phyloP scores from a whole-genome alignment of 192 early-diverging fungal species.

The Entomortierella beljakovae region DNA sequence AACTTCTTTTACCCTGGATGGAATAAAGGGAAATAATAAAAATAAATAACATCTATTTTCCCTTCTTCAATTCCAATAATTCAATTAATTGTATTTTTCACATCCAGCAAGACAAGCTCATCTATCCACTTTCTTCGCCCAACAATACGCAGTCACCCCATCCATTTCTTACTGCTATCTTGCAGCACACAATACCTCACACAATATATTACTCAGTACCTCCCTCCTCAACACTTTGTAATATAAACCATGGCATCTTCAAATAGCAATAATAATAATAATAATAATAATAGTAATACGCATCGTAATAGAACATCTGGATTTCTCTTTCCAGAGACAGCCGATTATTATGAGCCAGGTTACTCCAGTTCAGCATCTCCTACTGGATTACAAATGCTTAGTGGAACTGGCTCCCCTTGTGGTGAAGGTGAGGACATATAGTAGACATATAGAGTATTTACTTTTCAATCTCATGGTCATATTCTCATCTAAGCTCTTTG shows the following conservation, averaged over 20 bases:
- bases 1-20: neutral
- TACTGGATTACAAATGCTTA: conserved; percentile 34
- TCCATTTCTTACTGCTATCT: neutral
- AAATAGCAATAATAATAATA: conserved; percentile 1
- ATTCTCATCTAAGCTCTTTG: neutral
- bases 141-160: conserved; percentile 8
- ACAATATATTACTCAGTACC: neutral
- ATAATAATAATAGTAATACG: conserved; percentile 27
- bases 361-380: conserved; percentile 32
- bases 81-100: neutral
- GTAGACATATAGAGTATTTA: no score
- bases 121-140: neutral
- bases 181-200: neutral
- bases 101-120: neutral
- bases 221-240: neutral
- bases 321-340: conserved; percentile 44
- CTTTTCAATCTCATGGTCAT: no score
- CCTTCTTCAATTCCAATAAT: neutral
- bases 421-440: conserved; percentile 42
- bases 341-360: conserved; percentile 40
- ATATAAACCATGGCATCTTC: conserved; percentile 6
- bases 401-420: conserved; percentile 45
- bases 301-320: conserved; percentile 38
- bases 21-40: neutral
- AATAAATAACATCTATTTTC: neutral